Base-by-base conservation (phyloP, 257 asterid genomes). In the Mentha longifolia region DNA sequence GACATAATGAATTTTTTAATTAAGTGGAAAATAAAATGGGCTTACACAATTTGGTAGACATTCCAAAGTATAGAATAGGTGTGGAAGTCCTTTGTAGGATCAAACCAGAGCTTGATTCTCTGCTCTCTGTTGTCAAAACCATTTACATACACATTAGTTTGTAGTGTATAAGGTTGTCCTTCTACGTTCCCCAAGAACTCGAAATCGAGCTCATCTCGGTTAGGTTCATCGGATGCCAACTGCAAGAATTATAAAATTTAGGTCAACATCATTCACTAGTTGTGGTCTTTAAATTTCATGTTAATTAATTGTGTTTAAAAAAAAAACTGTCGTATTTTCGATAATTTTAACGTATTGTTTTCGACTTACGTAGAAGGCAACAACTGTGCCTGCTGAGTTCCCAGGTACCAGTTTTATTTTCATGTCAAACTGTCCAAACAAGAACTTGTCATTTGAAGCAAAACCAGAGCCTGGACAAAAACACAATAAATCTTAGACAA, bases 351-450 rank as follows among this genome's bases (percentile, higher is more conserved):
- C 28, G 28, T 25, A 25, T 25, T 25, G 28, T 75, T 11, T 1
- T 54, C 41, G 61, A 49, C 94, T 77, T 74, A 89, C 98, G 62
- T 91, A 94, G 25, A 83, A 89, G 58, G 97, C 96, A 7, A 89
- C 96, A 55, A 91, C 96, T 0, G 97, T 86, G 80, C 98, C 98
- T 0, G 97, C 95, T 20, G 98, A 94, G 67, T 94, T 78, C 15
- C 96, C 98, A 0, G 96, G 90, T 9, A 94, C 75, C 79, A 94
- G 25, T 66, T 91, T 89, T 13, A 91, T 94, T 69, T 85, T 72
- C 96, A 91, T 89, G 83, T 89, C 93, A 77, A 91, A 84, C 9
- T 89, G 90, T 2, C 97, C 98, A 63, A 86, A 94, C 83, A 91
- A 73, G 85, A 76, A 94, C 92, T 67, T 89, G 22, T 84, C 90